Evolutionary conservation across 1,284 basidiomycete species (phyloP), one percentile per base, ranked within the genome.

Genomic region (Afroboletus lepidellus): DNA sequence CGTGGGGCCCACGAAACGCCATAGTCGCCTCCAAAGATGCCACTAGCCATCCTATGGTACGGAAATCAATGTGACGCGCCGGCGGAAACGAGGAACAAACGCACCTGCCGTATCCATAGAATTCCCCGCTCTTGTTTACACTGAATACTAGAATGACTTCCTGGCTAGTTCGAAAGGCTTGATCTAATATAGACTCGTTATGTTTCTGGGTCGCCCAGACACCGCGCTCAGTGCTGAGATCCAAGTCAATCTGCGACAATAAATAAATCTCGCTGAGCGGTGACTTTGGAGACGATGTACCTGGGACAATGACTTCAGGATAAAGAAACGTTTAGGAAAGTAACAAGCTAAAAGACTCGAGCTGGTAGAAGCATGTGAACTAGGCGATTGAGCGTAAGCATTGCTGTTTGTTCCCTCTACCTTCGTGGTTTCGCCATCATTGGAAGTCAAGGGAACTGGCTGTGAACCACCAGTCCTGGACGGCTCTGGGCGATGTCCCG

Each of bases 121-220:
- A 95, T 66, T 90, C 88, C 21, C 92, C 88, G 47, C 90, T 92
- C 69, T 90, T 90, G 72, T 98, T 98, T 24, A 92, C 94, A 39
- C 93, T 84, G 63, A 97, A 97, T 59, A 98, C 86, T 41, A 98
- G 79, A 62, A 80, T 89, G 5, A 97, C 94, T 16, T 92, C 85
- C 61, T 83, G 80, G 59, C 90, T 90, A 8, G 92, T 96, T 33
- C 93, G 83, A 70, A 80, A 98, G 0, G 95, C 94, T 68, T 94
- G 92, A 61, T 98, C 93, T 25, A 94, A 74, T 39, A 92, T 83
- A 5, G 80, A 80, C 70, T 98, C 94, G 63, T 98, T 98, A 72
- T 98, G 95, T 53, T 80, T 80, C 70, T 98, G 96, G 0, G 95
- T 98, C 32, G 90, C 87, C 95, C 96, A 98, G 0, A 88, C 58